Conservation (phyloP, 2,329 filamentous ascomycete species). For the Hawksworthiomyces lignivorus region DNA sequence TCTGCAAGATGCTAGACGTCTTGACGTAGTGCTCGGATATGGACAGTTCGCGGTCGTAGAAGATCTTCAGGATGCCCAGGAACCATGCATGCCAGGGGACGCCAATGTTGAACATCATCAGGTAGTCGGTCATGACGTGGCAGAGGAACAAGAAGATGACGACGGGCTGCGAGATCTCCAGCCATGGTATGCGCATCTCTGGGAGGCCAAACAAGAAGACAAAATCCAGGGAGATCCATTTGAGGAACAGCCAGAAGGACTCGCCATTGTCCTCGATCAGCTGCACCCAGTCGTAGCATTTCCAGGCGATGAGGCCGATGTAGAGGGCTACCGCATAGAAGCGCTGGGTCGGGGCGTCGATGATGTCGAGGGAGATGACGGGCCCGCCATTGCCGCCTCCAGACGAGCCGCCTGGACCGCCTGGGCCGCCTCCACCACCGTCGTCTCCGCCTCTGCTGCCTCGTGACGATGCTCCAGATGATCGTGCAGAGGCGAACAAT, state of each 20-base stretch:
- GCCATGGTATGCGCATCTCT: conserved; percentile 85
- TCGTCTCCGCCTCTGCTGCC: background rate
- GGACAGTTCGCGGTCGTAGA: conserved; percentile 88
- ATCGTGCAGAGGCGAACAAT: conserved; percentile 4
- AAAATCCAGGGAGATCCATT: conserved; percentile 86
- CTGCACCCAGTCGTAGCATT: conserved; percentile 76
- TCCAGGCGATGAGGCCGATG: conserved; percentile 67
- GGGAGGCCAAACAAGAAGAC: conserved; percentile 82
- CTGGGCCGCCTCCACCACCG: background rate
- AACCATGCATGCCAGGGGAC: conserved; percentile 66
- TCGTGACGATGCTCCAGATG: conserved; percentile 19
- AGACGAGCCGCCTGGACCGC: conserved; percentile 10
- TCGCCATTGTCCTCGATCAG: conserved; percentile 74
- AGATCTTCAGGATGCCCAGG: conserved; percentile 63
- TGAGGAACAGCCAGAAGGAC: conserved; percentile 85
- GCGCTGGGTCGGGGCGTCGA: conserved; percentile 87
- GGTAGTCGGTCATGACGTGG: conserved; percentile 68
- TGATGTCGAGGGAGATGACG: conserved; percentile 68
- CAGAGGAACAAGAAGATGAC: conserved; percentile 62
- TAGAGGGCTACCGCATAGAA: conserved; percentile 82
- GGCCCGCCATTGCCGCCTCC: conserved; percentile 35
- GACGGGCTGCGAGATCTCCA: conserved; percentile 76
- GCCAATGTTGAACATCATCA: conserved; percentile 88
- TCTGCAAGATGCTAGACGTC: conserved; percentile 78
- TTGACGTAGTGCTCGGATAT: conserved; percentile 93